phyloP scores from a whole-genome alignment of 2,329 filamentous ascomycete species.

The Xylaria sp. region DNA sequence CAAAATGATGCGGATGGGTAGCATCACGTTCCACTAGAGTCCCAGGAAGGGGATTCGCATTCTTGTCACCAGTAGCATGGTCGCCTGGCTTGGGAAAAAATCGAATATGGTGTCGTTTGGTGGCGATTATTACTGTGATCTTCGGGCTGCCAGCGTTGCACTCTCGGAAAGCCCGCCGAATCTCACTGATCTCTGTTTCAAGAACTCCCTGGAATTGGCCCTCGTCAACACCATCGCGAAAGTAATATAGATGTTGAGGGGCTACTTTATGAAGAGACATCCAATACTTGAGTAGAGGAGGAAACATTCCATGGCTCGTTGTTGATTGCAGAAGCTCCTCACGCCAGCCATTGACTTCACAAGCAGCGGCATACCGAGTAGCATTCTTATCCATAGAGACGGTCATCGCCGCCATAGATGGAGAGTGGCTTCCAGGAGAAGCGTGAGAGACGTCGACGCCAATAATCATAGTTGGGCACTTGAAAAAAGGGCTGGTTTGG shows the following conservation, averaged over 20 bases:
- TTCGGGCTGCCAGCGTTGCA: slow-evolving; percentile 60
- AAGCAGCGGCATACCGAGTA: slow-evolving; percentile 80
- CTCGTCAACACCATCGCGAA: slow-evolving; percentile 92
- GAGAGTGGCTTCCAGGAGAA: slow-evolving; percentile 70
- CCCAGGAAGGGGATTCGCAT: slow-evolving; percentile 85
- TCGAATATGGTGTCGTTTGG: slow-evolving; percentile 93
- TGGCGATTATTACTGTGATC: slow-evolving; percentile 87
- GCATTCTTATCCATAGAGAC: slow-evolving; percentile 78
- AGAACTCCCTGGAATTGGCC: slow-evolving; percentile 86
- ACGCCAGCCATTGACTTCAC: slow-evolving; percentile 84
- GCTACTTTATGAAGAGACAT: slow-evolving; percentile 61
- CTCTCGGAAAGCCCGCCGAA: slow-evolving; percentile 69
- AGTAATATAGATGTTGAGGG: slow-evolving; percentile 85
- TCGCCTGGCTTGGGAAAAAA: slow-evolving; percentile 79
- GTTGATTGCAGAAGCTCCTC: slow-evolving; percentile 78
- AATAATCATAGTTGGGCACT: slow-evolving; percentile 79
- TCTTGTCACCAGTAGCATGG: slow-evolving; percentile 68
- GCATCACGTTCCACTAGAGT: slow-evolving; percentile 88
- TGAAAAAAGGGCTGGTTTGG: slow-evolving; percentile 55
- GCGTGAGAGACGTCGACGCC: slow-evolving; percentile 92
- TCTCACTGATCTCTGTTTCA: slow-evolving; percentile 76
- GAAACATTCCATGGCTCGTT: slow-evolving; percentile 75
- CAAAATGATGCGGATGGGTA: slow-evolving; percentile 90
- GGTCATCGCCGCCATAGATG: slow-evolving; percentile 89
- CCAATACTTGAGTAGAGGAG: slow-evolving; percentile 74